Evolutionary conservation across 306 rosid species (phyloP), one percentile per base, ranked within the genome.

Genomic region (Lupinus albus): DNA sequence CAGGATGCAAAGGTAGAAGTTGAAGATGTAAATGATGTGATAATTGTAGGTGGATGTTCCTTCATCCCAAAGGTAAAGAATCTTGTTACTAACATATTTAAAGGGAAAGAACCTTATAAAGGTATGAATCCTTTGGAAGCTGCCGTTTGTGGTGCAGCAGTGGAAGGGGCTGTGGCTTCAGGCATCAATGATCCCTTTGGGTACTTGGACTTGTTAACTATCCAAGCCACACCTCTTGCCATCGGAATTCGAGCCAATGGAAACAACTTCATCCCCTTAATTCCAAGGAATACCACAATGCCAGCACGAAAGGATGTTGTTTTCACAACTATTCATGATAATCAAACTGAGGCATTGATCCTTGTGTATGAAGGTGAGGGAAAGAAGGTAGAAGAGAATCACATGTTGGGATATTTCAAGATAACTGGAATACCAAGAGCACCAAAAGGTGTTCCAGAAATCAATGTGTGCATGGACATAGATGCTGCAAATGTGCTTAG

Each of bases 161-260:
- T 87, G 44, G 91, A 89, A 82, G 98, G 96, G 75, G 92, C 95
- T 5, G 79, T 92, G 11, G 93, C 98, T 35, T 85, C 95, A 2
- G 96, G 95, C 13, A 51, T 83, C 35, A 77, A 68, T 53, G 98
- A 92, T 64, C 95, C 98, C 11, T 83, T 86, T 55, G 96, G 96
- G 53, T 84, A 56, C 67, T 79, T n/a, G n/a, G n/a, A 92, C 76
- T 76, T 89, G 75, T 67, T 87, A 35, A 87, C 89, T 39, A 87
- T 87, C 77, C 98, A 92, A 80, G 88, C 64, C 44, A 84, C 93
- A 0, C 95, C 96, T 33, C 89, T 83, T 4, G 92, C 91, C 38
- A 77, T 92, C 4, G 98, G 98, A 15, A 84, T 92, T 33, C 84
- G 47, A 47, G 93, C 95, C 0, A 88, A 87, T 52, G 89, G 91